These are phyloP conservation scores for Apophysomyces sp. DNA, from an alignment of 371 early-diverging fungal species.

Conservation along the genomic window DNA sequence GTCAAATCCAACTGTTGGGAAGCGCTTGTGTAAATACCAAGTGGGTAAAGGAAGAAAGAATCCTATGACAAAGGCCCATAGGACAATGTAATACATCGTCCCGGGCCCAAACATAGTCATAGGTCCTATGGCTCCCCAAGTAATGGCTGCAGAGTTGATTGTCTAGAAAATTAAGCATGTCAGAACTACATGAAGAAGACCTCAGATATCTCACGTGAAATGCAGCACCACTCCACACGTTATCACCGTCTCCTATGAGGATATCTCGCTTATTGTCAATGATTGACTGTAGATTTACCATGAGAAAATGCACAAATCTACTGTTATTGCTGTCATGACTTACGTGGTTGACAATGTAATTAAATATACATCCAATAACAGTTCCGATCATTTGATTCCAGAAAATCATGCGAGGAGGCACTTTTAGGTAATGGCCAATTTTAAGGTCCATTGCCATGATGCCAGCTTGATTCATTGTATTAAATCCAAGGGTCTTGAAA, in stretches of 20 bases:
- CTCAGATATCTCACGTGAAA: conserved; percentile 22
- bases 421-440: conserved; percentile 76
- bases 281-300: conserved; percentile 23
- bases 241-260: conserved; percentile 40
- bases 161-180: conserved; percentile 11
- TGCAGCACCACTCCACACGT: conserved; percentile 54
- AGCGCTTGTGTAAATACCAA: conserved; percentile 47
- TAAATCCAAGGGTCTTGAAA: conserved; percentile 46
- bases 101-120: conserved; percentile 49
- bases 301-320: not conserved
- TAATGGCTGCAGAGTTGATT: conserved; percentile 61
- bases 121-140: conserved; percentile 62
- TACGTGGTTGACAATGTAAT: conserved; percentile 48
- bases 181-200: not conserved
- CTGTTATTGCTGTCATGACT: not conserved
- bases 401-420: conserved; percentile 66
- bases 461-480: conserved; percentile 55
- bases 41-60: conserved; percentile 42
- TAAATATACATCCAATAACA: conserved; percentile 53
- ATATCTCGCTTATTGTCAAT: conserved; percentile 44
- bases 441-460: conserved; percentile 62
- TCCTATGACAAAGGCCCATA: conserved; percentile 50
- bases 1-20: conserved; percentile 33
- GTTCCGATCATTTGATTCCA: conserved; percentile 64
- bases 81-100: conserved; percentile 40